Base-by-base conservation (phyloP, 164 flowering plant genomes). In the Vitis amurensis region DNA sequence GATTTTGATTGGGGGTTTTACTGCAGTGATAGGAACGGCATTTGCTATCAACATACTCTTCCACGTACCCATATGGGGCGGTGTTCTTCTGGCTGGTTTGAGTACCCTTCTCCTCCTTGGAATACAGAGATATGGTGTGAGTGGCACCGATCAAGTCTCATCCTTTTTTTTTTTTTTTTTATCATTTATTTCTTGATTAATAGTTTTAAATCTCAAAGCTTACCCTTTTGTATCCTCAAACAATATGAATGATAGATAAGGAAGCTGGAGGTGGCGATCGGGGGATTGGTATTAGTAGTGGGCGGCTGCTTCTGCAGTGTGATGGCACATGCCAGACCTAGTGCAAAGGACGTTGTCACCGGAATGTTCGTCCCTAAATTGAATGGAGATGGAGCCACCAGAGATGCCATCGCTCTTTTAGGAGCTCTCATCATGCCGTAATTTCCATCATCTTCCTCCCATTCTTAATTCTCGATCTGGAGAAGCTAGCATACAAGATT, bases 21-120 rank as follows among this genome's bases (percentile, higher is more conserved):
- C 0, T 44, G 37, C 60, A 73, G 76, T 73, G 55, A 73, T 73
- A 12, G 76, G 76, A 10, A 67, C 71, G 11, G 76, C 76, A 12
- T 73, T 73, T 52, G 76, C 76, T 30, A 71, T 73, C 23, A 73
- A 73, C 50, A 61, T 73, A 23, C 71, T 73, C 50, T 66, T 73
- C 61, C n/a, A 61, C n/a, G 13, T 67, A 19, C 76, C 76, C 64
- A 61, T 73, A 52, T 73, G 76, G 76, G 61, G 30, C 53, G 76
- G 67, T 60, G 44, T 37, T 37, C 44, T 37, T 37, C 44, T 37
- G 44, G 44, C 44, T 6, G 44, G 44, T 37, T 37, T 67, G 10
- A 73, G 23, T 55, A 73, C 76, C 6, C 71, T 73, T 37, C 76
- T 73, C 55, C 76, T 73, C 27, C 76, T 73, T 55, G 76, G 59